Evolutionary conservation across 257 asterid genomes (phyloP).

Genomic region (Solanum acaule): DNA sequence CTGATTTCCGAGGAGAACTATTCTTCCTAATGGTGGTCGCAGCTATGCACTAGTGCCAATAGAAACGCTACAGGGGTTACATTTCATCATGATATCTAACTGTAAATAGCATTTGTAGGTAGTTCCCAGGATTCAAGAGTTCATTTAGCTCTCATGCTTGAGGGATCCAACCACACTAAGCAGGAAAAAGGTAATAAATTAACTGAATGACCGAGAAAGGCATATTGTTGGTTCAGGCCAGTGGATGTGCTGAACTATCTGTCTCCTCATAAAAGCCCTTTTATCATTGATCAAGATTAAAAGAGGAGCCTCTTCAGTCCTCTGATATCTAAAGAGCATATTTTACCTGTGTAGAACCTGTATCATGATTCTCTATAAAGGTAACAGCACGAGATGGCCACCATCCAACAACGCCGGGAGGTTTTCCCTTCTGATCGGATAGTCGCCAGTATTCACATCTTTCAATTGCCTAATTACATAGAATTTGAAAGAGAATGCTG

Average conservation of each 20-base stretch:
- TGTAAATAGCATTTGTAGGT: not conserved
- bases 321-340: not conserved
- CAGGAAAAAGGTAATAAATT: not conserved
- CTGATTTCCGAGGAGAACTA: not conserved
- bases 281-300: not conserved
- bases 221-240: not conserved
- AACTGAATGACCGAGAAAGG: not conserved
- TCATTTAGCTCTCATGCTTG: not conserved
- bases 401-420: slow-evolving; percentile 98
- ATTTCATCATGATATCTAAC: not conserved
- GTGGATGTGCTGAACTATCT: not conserved
- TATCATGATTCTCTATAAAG: slow-evolving; percentile 97
- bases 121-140: not conserved
- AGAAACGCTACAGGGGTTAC: not conserved
- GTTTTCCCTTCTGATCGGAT: slow-evolving; percentile 81
- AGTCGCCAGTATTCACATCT: slow-evolving; percentile 92
- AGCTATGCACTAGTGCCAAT: not conserved
- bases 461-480: slow-evolving; percentile 52
- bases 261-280: not conserved
- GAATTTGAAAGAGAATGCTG: not conserved
- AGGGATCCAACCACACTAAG: not conserved
- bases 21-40: not conserved
- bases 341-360: slow-evolving; percentile 95
- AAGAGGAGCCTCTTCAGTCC: not conserved
- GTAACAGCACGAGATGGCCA: slow-evolving; percentile 99